Percentiles rank a stretch among this genome's conserved stretches.
Evolutionary conservation across 2,329 filamentous ascomycete species (phyloP).

Genomic region (Talaromyces rugulosus): DNA sequence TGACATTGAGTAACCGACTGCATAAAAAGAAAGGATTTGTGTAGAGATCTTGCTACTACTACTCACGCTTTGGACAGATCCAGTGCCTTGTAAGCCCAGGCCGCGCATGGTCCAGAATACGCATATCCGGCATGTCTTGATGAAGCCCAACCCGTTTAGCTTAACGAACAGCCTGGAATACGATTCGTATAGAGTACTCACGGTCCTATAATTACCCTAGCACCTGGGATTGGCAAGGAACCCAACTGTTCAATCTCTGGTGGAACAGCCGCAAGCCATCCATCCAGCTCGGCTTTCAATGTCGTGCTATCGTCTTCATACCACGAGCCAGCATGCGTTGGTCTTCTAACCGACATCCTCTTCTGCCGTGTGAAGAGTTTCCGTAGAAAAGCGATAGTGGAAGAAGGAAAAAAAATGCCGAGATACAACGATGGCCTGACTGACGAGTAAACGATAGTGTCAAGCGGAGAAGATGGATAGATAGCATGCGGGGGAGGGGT

Average conservation of each 20-base stretch:
- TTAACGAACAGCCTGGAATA: constrained; percentile 6
- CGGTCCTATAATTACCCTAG: constrained; percentile 88
- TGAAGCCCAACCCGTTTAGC: background rate
- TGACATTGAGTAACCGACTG: background rate
- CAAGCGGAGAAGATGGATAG: background rate
- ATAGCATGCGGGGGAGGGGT: background rate
- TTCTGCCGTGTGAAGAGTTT: background rate
- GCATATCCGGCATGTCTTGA: constrained; percentile 84
- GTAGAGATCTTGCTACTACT: background rate
- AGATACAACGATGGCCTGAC: background rate
- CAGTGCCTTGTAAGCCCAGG: constrained; percentile 88
- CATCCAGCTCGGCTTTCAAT: constrained; percentile 68
- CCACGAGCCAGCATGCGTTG: constrained; percentile 83
- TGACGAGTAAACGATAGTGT: background rate
- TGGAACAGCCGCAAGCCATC: constrained; percentile 70
- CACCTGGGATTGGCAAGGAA: constrained; percentile 65
- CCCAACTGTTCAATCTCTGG: constrained; percentile 59
- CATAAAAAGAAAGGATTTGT: background rate
- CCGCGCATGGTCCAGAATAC: constrained; percentile 87
- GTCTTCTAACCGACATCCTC: constrained; percentile 45
- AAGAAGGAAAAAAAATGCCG: background rate
- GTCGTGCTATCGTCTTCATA: constrained; percentile 61
- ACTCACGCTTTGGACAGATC: constrained; percentile 71
- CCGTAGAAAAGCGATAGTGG: background rate
- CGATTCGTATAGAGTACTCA: constrained; percentile 43